Base-by-base conservation (phyloP, 345 rosid species). In the Psidium guajava region DNA sequence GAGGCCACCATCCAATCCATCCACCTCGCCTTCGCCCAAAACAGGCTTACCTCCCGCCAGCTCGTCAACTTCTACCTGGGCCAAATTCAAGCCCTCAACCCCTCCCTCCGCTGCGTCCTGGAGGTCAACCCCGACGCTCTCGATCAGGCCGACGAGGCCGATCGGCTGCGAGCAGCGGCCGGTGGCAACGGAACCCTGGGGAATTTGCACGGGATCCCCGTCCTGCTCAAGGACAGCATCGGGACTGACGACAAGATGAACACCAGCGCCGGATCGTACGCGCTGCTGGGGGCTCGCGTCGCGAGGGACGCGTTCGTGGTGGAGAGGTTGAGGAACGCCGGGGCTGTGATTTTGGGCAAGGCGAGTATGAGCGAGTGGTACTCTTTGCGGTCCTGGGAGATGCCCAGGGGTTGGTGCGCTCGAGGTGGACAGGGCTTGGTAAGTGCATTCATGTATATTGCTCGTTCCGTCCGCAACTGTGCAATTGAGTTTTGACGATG, bases 331-430 rank as follows among this genome's bases (percentile, higher is more conserved):
- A 88, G 90, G 64, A 20, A 25, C 11, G 91, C 89, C 2, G 91
- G 93, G 11, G 91, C 90, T 16, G 89, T 91, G 56, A 87, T 91
- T 7, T 53, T 91, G 56, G 92, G 92, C 74, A 89, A 89, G 87
- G 82, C 89, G 28, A 88, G 90, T 53, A 87, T 88, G 47, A 86
- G 83, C 11, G 92, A 88, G 85, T 87, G 91, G 90, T 87, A 87
- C 51, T 58, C 47, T 3, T 56, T 83, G 74, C 56, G 88, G 82
- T 85, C 90, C 32, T 16, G 82, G 58, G 14, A 40, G 87, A 83
- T 86, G 64, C 91, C 91, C 13, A 50, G 18, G n/a, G 90, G 90
- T 10, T 89, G 92, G 92, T 88, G 88, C 44, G 92, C 91, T 40
- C 74, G 91, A 84, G 77, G 82, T 22, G 91, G 90, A 20, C 90